Percentiles rank a stretch among this genome's conserved stretches.
Conservation (phyloP, 2,329 filamentous ascomycete genomes). For the Endoconidiophora polonica region DNA sequence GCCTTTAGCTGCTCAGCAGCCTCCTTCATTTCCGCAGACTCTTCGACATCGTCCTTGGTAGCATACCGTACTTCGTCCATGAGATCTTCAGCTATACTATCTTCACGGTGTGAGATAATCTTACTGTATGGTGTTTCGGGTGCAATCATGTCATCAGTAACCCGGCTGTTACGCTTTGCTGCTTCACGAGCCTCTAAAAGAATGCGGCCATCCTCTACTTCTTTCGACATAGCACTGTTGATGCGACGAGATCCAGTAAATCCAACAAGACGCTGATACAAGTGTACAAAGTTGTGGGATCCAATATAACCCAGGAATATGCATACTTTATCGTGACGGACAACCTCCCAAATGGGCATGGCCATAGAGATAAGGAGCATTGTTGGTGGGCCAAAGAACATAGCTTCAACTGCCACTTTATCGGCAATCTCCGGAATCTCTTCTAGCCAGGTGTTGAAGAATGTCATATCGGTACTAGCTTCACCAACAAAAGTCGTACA, state of each 20-base stretch:
- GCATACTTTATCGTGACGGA: constrained; percentile 50
- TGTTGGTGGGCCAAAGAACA: constrained; percentile 50
- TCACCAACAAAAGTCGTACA: constrained; percentile 52
- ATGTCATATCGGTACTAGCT: constrained; percentile 47
- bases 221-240: constrained; percentile 27
- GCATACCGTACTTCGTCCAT: constrained; percentile 10
- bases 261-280: constrained; percentile 42
- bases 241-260: constrained; percentile 11
- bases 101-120: not conserved
- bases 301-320: constrained; percentile 48
- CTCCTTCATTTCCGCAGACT: constrained; percentile 53
- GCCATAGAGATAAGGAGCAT: constrained; percentile 53
- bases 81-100: constrained; percentile 3
- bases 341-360: constrained; percentile 43
- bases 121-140: constrained; percentile 6
- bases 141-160: constrained; percentile 6
- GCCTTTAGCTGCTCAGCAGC: constrained; percentile 51
- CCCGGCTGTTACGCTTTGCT: constrained; percentile 16
- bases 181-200: constrained; percentile 36
- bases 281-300: constrained; percentile 49
- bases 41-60: constrained; percentile 29
- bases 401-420: constrained; percentile 46
- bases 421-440: constrained; percentile 38
- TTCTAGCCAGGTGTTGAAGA: constrained; percentile 49
- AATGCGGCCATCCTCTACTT: constrained; percentile 40